Evolutionary conservation across 441 rosid genomes (phyloP).

Genomic region (Bocquillonia castaneifolia): DNA sequence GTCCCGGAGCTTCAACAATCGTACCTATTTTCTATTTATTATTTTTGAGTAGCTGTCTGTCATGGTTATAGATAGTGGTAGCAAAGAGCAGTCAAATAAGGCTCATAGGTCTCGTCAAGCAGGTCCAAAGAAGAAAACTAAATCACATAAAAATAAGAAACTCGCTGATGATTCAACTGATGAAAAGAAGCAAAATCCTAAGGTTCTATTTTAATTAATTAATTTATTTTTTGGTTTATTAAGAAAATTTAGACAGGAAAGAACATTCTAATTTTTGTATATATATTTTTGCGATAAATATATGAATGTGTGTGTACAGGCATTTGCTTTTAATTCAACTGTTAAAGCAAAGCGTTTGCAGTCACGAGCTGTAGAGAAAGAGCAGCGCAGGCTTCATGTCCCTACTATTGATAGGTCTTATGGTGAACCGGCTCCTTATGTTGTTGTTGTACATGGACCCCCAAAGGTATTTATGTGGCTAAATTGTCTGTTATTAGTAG

Average conservation of each 20-base stretch:
- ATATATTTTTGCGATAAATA: no score
- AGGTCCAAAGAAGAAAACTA: constrained; percentile 54
- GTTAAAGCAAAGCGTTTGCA: constrained; percentile 62
- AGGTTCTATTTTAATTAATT: constrained; percentile 27
- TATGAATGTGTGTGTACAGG: no score
- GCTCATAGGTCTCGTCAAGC: constrained; percentile 62
- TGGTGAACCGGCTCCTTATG: constrained; percentile 72
- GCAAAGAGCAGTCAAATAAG: constrained; percentile 52
- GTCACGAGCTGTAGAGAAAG: constrained; percentile 69
- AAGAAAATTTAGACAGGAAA: not conserved
- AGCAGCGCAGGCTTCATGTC: constrained; percentile 75
- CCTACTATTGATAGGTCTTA: constrained; percentile 74
- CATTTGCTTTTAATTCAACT: constrained; percentile 56
- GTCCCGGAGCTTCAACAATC: no score
- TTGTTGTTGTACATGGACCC: constrained; percentile 89
- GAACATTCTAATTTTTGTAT: no score
- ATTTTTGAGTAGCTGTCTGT: not conserved
- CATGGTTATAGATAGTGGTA: constrained; percentile 23
- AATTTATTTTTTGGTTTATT: not conserved
- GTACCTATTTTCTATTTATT: no score
- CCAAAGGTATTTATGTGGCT: constrained; percentile 58
- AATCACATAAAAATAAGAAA: constrained; percentile 36
- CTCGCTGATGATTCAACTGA: constrained; percentile 18
- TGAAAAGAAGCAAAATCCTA: constrained; percentile 51
- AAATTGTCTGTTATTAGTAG: not conserved